A percentile compares a stretch with the other conserved stretches of the same genome.
These are phyloP conservation scores for Trichoderma cornu-damae DNA, from an alignment of 2,329 filamentous ascomycete species.

Conservation along the genomic window DNA sequence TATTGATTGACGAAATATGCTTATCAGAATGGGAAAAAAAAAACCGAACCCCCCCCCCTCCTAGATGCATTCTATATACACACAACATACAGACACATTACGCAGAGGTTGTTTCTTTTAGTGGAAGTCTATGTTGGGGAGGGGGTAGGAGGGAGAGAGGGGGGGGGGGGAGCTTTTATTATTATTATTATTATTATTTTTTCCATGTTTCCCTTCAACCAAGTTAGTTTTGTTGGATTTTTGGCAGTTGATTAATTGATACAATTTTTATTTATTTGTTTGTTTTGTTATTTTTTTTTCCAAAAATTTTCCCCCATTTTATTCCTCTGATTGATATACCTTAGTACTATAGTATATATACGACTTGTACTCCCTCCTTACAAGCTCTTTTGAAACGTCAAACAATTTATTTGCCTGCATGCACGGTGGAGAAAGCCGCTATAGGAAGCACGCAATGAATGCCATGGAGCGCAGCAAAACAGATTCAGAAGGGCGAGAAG, in stretches of 20 bases:
- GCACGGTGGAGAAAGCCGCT: neutral
- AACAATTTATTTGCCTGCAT: constrained; percentile 2
- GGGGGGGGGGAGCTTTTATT: neutral
- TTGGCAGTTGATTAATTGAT: constrained; percentile 10
- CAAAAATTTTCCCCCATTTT: no score
- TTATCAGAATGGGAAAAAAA: neutral
- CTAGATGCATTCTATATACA: constrained; percentile 9
- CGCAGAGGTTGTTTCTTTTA: neutral
- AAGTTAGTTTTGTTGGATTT: constrained; percentile 9
- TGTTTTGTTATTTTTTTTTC: no score
- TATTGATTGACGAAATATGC: constrained; percentile 10
- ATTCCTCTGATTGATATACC: no score
- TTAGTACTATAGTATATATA: no score
- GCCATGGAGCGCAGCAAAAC: no score
- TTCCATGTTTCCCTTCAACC: no score
- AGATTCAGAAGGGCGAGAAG: neutral
- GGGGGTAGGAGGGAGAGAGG: no score
- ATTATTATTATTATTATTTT: neutral
- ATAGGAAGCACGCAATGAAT: no score
- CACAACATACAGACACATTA: neutral
- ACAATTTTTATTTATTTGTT: no score
- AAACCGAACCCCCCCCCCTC: no score
- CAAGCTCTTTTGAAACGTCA: neutral
- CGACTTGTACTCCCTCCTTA: neutral
- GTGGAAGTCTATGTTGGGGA: constrained; percentile 9